These are phyloP conservation scores for Coniophora puteana DNA, from an alignment of 1,284 basidiomycete genomes.

Conservation along the genomic window DNA sequence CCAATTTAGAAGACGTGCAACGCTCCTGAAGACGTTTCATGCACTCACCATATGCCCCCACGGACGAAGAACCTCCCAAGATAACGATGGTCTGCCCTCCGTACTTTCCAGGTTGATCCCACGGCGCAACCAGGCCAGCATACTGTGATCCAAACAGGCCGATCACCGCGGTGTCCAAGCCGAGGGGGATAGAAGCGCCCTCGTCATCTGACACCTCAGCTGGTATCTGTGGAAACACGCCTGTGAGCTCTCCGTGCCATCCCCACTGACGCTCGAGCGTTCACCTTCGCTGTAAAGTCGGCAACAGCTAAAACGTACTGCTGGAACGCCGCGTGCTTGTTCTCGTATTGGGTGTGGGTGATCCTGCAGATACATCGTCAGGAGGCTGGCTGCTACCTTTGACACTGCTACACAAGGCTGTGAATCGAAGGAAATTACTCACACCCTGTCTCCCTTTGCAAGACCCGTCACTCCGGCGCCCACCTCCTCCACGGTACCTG, in stretches of 20 bases:
- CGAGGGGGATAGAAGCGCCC: conserved; percentile 33
- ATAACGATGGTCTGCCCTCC: conserved; percentile 35
- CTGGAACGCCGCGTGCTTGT: conserved; percentile 25
- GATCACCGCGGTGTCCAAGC: conserved; percentile 31
- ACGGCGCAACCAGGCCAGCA: conserved; percentile 27
- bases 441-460: conserved; percentile 40
- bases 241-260: not conserved
- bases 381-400: too few species aligned
- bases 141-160: conserved; percentile 28
- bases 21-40: not conserved
- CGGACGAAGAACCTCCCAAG: conserved; percentile 40
- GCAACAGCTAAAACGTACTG: conserved; percentile 24
- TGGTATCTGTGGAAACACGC: conserved; percentile 27
- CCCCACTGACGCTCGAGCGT: not conserved
- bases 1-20: conserved; percentile 9
- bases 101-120: conserved; percentile 33
- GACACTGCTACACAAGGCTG: too few species aligned
- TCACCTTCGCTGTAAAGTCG: conserved; percentile 29
- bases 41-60: conserved; percentile 37
- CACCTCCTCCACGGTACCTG: conserved; percentile 51
- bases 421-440: conserved; percentile 1
- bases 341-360: conserved; percentile 5
- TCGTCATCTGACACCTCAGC: conserved; percentile 34
- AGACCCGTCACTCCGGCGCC: conserved; percentile 46
- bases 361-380: conserved; percentile 6